phyloP scores from a whole-genome alignment of 768 basidiomycete species.

The Mycena floridula region DNA sequence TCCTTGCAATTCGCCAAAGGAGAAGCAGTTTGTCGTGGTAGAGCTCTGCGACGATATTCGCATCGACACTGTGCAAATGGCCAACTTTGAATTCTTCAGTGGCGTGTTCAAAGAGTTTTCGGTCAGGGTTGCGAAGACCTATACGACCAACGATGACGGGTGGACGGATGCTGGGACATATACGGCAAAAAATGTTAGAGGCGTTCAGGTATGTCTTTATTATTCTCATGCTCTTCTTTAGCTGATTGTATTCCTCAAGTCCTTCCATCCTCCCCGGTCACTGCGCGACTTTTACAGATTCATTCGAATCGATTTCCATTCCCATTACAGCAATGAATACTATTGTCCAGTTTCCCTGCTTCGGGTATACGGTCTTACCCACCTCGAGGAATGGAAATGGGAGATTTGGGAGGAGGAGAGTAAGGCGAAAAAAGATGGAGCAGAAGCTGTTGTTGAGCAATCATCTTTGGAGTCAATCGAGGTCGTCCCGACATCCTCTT shows the following conservation, averaged over 20 bases:
- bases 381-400: conserved; percentile 96
- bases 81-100: conserved; percentile 97
- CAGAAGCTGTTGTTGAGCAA: conserved; percentile 17
- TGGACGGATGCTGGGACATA: conserved; percentile 78
- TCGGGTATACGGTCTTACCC: conserved; percentile 91
- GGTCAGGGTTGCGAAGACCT: conserved; percentile 82
- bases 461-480: conserved; percentile 9
- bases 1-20: conserved; percentile 62
- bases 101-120: conserved; percentile 92
- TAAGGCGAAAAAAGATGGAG: conserved; percentile 35
- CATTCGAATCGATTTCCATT: conserved; percentile 89
- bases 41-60: conserved; percentile 97
- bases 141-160: conserved; percentile 48
- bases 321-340: conserved; percentile 91
- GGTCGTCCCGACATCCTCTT: conserved; percentile 8
- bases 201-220: conserved; percentile 64
- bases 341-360: conserved; percentile 93
- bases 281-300: conserved; percentile 87
- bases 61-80: conserved; percentile 93
- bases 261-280: conserved; percentile 71
- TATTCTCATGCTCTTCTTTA: neutral
- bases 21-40: conserved; percentile 77
- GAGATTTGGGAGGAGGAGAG: conserved; percentile 77
- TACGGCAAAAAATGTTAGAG: conserved; percentile 83
- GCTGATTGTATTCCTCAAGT: conserved; percentile 36